Percentiles rank a stretch among this genome's conserved stretches.
phyloP scores from a whole-genome alignment of 2,329 filamentous ascomycete genomes.

The Pyricularia pennisetigena region DNA sequence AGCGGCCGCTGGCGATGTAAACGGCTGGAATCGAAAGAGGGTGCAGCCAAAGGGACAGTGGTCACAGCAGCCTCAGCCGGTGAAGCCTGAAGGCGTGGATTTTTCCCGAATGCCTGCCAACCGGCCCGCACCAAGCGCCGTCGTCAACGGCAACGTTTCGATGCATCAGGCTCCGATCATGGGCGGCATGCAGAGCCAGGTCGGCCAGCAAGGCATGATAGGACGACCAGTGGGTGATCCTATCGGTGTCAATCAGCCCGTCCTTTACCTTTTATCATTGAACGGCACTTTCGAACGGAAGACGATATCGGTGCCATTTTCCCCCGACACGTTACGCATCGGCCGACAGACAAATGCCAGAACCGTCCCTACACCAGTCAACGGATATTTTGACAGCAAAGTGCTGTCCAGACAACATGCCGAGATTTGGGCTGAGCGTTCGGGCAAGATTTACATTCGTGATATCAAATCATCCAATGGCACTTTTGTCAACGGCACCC shows the following conservation, averaged over 20 bases:
- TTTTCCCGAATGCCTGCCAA: slow-evolving; percentile 30
- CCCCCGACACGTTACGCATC: slow-evolving; percentile 88
- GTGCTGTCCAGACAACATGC: slow-evolving; percentile 93
- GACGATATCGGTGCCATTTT: slow-evolving; percentile 86
- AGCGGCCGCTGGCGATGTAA: slow-evolving; percentile 35
- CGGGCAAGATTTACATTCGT: slow-evolving; percentile 89
- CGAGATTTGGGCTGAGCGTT: slow-evolving; percentile 79
- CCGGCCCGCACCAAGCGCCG: slow-evolving; percentile 28
- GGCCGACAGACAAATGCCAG: slow-evolving; percentile 96
- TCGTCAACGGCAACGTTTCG: slow-evolving; percentile 29
- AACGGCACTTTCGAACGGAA: slow-evolving; percentile 97
- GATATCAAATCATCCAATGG: slow-evolving; percentile 98
- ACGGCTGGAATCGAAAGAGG: slow-evolving; percentile 46
- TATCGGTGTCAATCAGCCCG: slow-evolving; percentile 55
- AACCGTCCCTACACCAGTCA: slow-evolving; percentile 79
- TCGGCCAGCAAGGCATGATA: slow-evolving; percentile 31
- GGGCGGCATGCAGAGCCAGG: slow-evolving; percentile 25
- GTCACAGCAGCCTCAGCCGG: slow-evolving; percentile 22
- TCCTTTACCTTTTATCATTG: slow-evolving; percentile 78
- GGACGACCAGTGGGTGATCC: slow-evolving; percentile 59
- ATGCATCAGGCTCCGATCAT: slow-evolving; percentile 28
- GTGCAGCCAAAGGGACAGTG: slow-evolving; percentile 39
- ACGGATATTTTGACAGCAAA: slow-evolving; percentile 97
- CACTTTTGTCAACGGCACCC: slow-evolving; percentile 90
- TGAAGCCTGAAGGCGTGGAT: slow-evolving; percentile 21